Conservation (phyloP, 768 basidiomycete genomes). For the Chalciporus piperatus region DNA sequence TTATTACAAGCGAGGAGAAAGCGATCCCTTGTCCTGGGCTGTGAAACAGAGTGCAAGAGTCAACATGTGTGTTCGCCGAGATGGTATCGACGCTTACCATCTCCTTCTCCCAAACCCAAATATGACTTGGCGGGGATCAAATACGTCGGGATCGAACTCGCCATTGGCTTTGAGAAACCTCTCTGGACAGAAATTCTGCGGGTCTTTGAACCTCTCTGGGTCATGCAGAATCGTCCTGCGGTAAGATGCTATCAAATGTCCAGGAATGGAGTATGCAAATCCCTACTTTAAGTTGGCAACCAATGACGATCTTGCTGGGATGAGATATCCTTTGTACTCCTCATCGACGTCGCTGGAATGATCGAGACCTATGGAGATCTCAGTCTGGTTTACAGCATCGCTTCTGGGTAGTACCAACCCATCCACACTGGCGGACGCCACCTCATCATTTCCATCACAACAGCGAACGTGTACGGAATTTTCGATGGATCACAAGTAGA, state of each 20-base stretch:
- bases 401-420: background rate
- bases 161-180: conserved; percentile 1
- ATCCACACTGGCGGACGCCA: conserved; percentile 10
- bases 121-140: conserved; percentile 5
- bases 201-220: background rate
- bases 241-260: background rate
- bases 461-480: conserved; percentile 3
- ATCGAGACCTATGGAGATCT: background rate
- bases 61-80: background rate
- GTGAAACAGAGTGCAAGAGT: background rate
- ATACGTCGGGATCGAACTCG: conserved; percentile 1
- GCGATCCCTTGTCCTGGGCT: conserved; percentile 6
- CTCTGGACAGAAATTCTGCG: background rate
- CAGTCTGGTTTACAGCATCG: background rate
- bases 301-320: conserved; percentile 3
- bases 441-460: conserved; percentile 6
- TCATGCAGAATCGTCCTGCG: conserved; percentile 3
- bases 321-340: conserved; percentile 3
- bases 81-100: background rate
- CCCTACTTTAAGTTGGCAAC: conserved; percentile 3
- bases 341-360: conserved; percentile 4
- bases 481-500: conserved; percentile 1
- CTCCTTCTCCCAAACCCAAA: conserved; percentile 8
- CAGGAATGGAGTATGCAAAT: background rate
- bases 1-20: conserved; percentile 1